A percentile compares a stretch with the other conserved stretches of the same genome.
Evolutionary conservation across 495 filamentous ascomycete species (phyloP).

Genomic region (Poronia punctata): DNA sequence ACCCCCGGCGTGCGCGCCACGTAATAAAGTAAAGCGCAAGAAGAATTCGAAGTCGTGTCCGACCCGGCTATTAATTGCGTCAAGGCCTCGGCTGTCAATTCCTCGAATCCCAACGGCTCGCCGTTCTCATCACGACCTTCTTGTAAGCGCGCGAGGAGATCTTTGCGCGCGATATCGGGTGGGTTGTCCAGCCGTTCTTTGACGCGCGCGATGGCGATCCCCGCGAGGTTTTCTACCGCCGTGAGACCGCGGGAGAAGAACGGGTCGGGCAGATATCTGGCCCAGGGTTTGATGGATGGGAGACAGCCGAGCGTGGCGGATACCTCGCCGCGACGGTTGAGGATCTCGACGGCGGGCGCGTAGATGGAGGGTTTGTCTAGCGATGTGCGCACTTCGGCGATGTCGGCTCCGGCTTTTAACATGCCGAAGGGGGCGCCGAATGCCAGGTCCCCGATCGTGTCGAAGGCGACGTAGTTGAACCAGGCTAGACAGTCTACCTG

Average conservation of each 20-base stretch:
- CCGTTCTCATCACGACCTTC: constrained; percentile 80
- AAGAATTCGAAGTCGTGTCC: constrained; percentile 86
- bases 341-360: constrained; percentile 62
- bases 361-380: constrained; percentile 47
- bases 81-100: constrained; percentile 81
- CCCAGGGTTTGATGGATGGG: constrained; percentile 56
- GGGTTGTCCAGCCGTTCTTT: constrained; percentile 63
- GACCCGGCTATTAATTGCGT: constrained; percentile 88
- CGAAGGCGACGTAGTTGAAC: constrained; percentile 94
- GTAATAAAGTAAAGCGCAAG: constrained; percentile 80
- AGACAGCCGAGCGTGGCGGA: constrained; percentile 55
- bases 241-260: constrained; percentile 58
- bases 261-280: constrained; percentile 58
- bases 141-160: constrained; percentile 77
- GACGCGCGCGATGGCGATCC: constrained; percentile 76
- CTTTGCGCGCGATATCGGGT: constrained; percentile 55
- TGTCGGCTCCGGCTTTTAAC: constrained; percentile 54
- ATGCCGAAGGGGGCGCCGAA: constrained; percentile 54
- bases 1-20: constrained; percentile 64
- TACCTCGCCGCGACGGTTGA: constrained; percentile 64
- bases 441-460: constrained; percentile 77
- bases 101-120: constrained; percentile 61
- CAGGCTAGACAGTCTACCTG: constrained; percentile 76
- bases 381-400: constrained; percentile 47
- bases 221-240: constrained; percentile 60